These are phyloP conservation scores for Umbelopsis vinacea DNA, from an alignment of 192 early-diverging fungal species.

Conservation along the genomic window DNA sequence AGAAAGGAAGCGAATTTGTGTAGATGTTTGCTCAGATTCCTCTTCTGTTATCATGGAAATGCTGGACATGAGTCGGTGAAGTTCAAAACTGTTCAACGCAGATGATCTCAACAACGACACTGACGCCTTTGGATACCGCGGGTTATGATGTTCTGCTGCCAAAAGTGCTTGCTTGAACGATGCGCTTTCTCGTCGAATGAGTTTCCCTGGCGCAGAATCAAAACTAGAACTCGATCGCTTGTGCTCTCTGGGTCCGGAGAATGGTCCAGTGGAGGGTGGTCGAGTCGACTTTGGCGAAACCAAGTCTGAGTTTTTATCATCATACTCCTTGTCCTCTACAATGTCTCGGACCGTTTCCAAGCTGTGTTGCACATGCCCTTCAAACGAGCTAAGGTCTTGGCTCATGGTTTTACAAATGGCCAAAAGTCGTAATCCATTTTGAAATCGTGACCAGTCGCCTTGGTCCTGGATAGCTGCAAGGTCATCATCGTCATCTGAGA, in stretches of 20 bases:
- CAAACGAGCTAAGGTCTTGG: constrained; percentile 47
- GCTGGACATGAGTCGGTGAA: constrained; percentile 2
- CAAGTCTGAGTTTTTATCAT: background rate
- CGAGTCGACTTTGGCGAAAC: constrained; percentile 4
- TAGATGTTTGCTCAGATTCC: background rate
- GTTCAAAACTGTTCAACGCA: constrained; percentile 28
- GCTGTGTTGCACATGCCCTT: constrained; percentile 21
- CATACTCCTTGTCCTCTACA: constrained; percentile 5
- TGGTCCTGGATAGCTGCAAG: constrained; percentile 21
- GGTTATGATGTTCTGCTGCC: background rate
- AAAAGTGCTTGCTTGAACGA: background rate
- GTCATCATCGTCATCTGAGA: constrained; percentile 9
- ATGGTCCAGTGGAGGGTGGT: constrained; percentile 16
- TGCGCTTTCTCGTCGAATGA: constrained; percentile 3
- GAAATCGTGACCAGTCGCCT: constrained; percentile 67
- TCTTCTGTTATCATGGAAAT: constrained; percentile 6
- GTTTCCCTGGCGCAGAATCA: background rate
- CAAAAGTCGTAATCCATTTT: constrained; percentile 66
- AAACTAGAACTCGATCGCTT: background rate
- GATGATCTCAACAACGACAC: constrained; percentile 29
- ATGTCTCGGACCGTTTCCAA: constrained; percentile 11
- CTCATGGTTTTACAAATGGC: constrained; percentile 52
- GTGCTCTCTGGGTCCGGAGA: background rate
- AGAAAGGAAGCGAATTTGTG: constrained; percentile 9
- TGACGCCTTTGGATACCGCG: constrained; percentile 25